These are phyloP conservation scores for Malus sylvestris DNA, from an alignment of 306 rosid species.

Conservation along the genomic window DNA sequence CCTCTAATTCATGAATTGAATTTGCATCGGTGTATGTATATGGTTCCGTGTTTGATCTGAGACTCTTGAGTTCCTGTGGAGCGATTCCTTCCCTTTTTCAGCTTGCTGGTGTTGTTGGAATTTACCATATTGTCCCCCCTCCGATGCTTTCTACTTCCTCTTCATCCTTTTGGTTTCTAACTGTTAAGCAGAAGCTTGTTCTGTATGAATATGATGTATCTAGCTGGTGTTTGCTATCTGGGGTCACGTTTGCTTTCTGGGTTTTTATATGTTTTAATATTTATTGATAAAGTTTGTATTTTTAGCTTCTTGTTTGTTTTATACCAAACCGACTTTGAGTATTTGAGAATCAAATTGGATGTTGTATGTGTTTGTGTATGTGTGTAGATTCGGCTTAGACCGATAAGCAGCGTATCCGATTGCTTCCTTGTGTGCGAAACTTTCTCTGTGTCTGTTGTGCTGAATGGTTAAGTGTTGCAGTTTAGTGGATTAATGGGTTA, in stretches of 20 bases:
- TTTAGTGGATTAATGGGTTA: not conserved
- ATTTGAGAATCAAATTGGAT: not conserved
- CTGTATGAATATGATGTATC: not conserved
- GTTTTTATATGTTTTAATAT: not conserved
- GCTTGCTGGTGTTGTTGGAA: not conserved
- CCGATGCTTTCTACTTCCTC: not conserved
- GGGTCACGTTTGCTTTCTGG: not conserved
- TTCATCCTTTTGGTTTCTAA: not conserved
- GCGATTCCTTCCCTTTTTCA: not conserved
- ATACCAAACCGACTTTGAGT: not conserved
- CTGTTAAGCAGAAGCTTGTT: not conserved
- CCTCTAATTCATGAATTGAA: not conserved
- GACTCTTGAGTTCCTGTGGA: not conserved
- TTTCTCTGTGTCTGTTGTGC: not conserved
- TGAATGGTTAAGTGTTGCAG: not conserved
- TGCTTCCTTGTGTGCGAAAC: not conserved
- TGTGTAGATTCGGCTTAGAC: not conserved
- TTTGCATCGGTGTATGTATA: not conserved
- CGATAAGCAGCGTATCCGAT: not conserved
- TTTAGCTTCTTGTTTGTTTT: not conserved
- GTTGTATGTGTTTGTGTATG: not conserved
- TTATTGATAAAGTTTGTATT: not conserved
- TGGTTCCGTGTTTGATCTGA: slow-evolving; percentile 5
- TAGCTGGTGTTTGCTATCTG: not conserved
- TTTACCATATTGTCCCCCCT: not conserved